Evolutionary conservation across 75 land plant genomes (phyloP).

Genomic region (Cunninghamia lanceolata): DNA sequence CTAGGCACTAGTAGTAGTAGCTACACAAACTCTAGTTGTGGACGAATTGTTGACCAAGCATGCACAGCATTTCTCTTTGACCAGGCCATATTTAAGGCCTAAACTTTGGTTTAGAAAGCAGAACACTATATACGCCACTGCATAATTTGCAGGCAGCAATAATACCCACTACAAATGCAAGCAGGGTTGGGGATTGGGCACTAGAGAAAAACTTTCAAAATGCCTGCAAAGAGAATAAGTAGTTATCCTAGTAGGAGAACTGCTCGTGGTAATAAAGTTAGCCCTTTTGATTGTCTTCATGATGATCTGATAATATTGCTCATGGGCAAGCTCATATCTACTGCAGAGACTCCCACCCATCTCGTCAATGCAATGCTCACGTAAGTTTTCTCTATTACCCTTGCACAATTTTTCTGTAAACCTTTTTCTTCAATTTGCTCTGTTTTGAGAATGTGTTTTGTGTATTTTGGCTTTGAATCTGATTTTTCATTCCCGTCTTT

Average conservation of each 20-base stretch:
- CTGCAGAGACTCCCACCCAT: conserved; percentile 1
- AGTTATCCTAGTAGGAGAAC: not conserved
- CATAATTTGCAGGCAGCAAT: not conserved
- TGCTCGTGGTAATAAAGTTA: not conserved
- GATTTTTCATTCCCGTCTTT: not conserved
- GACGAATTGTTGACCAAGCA: not conserved
- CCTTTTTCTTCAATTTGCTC: not conserved
- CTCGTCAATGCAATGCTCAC: conserved; percentile 9
- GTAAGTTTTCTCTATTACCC: not conserved
- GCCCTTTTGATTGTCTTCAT: conserved; percentile 11
- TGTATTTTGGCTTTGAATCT: not conserved
- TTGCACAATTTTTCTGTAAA: not conserved
- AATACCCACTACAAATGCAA: not conserved
- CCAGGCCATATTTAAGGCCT: not conserved
- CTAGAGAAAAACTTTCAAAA: not conserved
- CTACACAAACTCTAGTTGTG: not conserved
- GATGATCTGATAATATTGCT: conserved; percentile 3
- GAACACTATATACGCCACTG: not conserved
- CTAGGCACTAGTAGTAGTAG: no score
- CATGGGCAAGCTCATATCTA: not conserved
- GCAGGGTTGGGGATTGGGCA: not conserved
- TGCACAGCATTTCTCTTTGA: not conserved
- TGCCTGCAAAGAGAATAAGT: conserved; percentile 1
- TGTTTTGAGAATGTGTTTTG: not conserved
- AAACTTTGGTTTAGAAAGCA: not conserved